These are phyloP conservation scores for Pleurostoma richardsiae DNA, from an alignment of 2,329 filamentous ascomycete genomes.

Conservation along the genomic window DNA sequence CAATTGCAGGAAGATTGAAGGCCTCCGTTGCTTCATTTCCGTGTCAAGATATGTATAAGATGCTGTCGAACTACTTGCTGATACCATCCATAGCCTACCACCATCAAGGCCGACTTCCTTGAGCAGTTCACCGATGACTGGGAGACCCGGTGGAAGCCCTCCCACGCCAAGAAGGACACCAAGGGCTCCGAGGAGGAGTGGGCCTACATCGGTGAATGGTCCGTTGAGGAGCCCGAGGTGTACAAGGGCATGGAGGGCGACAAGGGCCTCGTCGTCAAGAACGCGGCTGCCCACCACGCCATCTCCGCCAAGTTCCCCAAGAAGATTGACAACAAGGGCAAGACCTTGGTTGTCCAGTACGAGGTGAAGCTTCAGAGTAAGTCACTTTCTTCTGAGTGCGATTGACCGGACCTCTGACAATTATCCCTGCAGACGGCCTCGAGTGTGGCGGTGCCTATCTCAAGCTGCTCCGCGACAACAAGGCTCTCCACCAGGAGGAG, in stretches of 20 bases:
- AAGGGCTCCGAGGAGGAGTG: constrained; percentile 84
- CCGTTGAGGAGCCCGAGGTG: constrained; percentile 87
- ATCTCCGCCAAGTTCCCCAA: constrained; percentile 98
- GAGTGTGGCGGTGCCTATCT: constrained; percentile 98
- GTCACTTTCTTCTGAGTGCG: constrained; percentile 24
- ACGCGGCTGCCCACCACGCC: constrained; percentile 94
- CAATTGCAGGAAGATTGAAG: too few species aligned
- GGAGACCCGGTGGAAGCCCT: constrained; percentile 90
- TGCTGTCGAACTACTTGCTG: too few species aligned
- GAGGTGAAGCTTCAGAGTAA: constrained; percentile 98
- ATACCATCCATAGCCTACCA: constrained; percentile 63
- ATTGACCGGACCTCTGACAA: too few species aligned
- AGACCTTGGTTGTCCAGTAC: constrained; percentile 96
- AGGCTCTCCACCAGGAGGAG: constrained; percentile 93
- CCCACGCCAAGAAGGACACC: constrained; percentile 90
- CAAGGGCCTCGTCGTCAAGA: constrained; percentile 97
- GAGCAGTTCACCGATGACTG: constrained; percentile 98
- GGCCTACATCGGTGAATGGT: constrained; percentile 96
- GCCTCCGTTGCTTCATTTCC: not conserved
- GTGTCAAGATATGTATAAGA: too few species aligned
- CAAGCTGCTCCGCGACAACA: constrained; percentile 98
- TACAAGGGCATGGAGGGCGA: constrained; percentile 92
- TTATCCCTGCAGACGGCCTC: constrained; percentile 63
- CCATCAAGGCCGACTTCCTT: constrained; percentile 86
- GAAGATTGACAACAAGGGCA: constrained; percentile 94